Evolutionary conservation across 306 rosid species (phyloP).

Genomic region (Gleditsia sinensis): DNA sequence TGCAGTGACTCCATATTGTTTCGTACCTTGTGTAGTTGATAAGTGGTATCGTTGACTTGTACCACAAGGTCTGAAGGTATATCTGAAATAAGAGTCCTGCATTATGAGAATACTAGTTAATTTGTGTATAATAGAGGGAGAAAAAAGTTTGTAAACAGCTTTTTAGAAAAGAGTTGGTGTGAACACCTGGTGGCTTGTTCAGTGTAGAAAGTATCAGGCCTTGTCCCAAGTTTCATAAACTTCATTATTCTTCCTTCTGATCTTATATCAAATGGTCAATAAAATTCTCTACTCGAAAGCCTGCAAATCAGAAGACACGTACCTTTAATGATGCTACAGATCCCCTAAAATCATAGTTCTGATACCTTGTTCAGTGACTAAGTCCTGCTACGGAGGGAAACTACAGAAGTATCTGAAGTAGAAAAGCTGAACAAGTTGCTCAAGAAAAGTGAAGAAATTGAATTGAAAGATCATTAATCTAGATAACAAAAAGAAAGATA

Average conservation of each 20-base stretch:
- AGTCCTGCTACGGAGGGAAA: background rate
- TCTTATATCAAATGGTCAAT: conserved; percentile 5
- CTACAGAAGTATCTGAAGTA: background rate
- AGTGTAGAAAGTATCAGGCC: conserved; percentile 66
- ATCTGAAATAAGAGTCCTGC: conserved; percentile 79
- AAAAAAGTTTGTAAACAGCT: conserved; percentile 11
- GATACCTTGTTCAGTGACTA: background rate
- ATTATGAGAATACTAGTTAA: conserved; percentile 33
- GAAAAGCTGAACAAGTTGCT: background rate
- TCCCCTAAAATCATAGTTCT: background rate
- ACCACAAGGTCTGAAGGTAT: conserved; percentile 67
- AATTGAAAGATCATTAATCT: background rate
- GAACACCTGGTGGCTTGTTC: conserved; percentile 76
- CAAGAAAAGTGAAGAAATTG: conserved; percentile 2
- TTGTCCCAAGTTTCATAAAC: conserved; percentile 75
- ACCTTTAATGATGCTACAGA: background rate
- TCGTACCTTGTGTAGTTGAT: conserved; percentile 83
- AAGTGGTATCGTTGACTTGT: conserved; percentile 64
- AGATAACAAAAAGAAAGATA: background rate
- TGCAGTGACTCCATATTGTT: background rate
- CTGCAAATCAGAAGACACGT: conserved; percentile 1
- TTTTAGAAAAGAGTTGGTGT: background rate
- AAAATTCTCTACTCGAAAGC: conserved; percentile 22
- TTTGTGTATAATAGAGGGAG: conserved; percentile 1
- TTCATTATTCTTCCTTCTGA: conserved; percentile 46